Evolutionary conservation across 495 filamentous ascomycete species (phyloP).

Genomic region (Talaromyces ruber): DNA sequence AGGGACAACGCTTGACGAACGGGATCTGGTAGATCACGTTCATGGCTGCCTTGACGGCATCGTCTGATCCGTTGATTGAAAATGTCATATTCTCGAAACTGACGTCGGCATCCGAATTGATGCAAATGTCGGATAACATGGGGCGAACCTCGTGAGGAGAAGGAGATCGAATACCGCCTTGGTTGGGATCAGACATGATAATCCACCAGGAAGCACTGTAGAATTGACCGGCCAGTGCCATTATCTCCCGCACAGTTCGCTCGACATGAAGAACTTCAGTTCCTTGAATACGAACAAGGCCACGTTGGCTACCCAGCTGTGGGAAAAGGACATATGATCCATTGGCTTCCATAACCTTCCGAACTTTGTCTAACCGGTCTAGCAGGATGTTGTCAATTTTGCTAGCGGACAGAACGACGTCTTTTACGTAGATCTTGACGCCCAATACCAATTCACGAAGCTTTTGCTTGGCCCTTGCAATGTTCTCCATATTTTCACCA

Average conservation of each 20-base stretch:
- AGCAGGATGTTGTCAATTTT: constrained; percentile 94
- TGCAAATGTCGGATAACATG: constrained; percentile 93
- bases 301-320: constrained; percentile 69
- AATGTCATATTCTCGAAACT: constrained; percentile 91
- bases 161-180: constrained; percentile 52
- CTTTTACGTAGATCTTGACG: constrained; percentile 83
- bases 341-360: constrained; percentile 95
- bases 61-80: constrained; percentile 89
- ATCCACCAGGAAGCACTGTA: constrained; percentile 97
- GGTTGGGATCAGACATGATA: constrained; percentile 61
- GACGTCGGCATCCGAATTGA: constrained; percentile 90
- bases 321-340: constrained; percentile 90
- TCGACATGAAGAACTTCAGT: constrained; percentile 88
- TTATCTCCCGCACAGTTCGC: constrained; percentile 87
- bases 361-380: constrained; percentile 86
- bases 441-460: constrained; percentile 71
- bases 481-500: constrained; percentile 69
- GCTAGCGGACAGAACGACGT: constrained; percentile 71
- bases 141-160: constrained; percentile 67
- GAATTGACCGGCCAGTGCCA: constrained; percentile 95
- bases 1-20: constrained; percentile 77
- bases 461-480: constrained; percentile 79
- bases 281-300: constrained; percentile 79
- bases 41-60: constrained; percentile 88
- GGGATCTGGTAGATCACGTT: constrained; percentile 86